These are phyloP conservation scores for Candida multigemmis DNA, from an alignment of 805 yeast genomes.

Conservation along the genomic window DNA sequence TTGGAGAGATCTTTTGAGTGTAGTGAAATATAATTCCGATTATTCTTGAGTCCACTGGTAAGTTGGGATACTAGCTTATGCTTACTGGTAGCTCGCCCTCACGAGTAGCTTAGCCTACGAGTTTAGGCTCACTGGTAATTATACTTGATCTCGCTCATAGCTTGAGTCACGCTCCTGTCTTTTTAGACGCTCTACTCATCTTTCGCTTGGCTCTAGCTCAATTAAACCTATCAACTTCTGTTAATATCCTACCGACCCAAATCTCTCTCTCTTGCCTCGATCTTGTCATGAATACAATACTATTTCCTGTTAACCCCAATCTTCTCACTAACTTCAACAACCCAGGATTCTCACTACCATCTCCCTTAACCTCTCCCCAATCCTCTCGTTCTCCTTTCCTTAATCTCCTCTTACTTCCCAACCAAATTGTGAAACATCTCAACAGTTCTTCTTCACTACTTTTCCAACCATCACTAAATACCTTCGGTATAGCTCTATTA, in stretches of 20 bases:
- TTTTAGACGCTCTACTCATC: too few species aligned
- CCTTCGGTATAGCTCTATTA: conserved; percentile 53
- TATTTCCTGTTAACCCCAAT: conserved; percentile 58
- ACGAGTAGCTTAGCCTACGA: too few species aligned
- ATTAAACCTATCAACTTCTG: conserved; percentile 38
- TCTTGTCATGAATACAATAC: conserved; percentile 69
- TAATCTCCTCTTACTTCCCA: conserved; percentile 52
- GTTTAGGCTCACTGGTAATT: too few species aligned
- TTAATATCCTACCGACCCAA: conserved; percentile 54
- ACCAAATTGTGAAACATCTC: conserved; percentile 80
- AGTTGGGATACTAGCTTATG: too few species aligned
- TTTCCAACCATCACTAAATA: conserved; percentile 77
- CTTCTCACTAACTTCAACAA: conserved; percentile 37
- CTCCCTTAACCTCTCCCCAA: conserved; percentile 11
- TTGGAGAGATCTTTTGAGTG: too few species aligned
- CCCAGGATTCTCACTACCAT: too few species aligned
- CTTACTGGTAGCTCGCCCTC: too few species aligned
- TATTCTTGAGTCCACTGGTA: too few species aligned
- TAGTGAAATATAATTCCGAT: too few species aligned
- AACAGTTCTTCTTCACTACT: conserved; percentile 70
- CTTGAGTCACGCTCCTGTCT: too few species aligned
- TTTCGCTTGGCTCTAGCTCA: too few species aligned
- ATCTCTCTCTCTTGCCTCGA: conserved; percentile 75
- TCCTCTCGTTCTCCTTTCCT: conserved; percentile 6
- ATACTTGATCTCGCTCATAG: too few species aligned